phyloP scores from a whole-genome alignment of 2,329 filamentous ascomycete genomes.

The Sclerotinia minor region DNA sequence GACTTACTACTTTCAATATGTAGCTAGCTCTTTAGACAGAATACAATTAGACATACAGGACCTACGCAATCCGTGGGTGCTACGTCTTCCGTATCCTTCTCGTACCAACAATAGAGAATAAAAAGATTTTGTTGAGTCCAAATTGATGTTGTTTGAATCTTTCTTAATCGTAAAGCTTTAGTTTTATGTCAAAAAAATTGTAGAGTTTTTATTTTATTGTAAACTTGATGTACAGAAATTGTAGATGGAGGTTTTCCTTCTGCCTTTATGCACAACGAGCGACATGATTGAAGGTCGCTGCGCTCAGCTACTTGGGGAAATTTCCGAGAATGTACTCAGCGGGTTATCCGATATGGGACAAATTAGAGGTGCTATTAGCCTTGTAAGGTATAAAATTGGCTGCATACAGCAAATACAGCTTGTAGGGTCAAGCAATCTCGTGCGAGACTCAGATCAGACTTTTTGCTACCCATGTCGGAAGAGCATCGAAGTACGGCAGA shows the following conservation, averaged over 20 bases:
- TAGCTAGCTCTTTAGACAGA: too few species aligned
- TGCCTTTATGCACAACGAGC: too few species aligned
- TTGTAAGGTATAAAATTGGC: not conserved
- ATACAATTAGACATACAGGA: too few species aligned
- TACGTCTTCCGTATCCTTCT: too few species aligned
- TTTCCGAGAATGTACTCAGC: too few species aligned
- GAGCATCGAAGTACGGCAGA: accelerated
- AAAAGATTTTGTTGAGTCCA: not conserved
- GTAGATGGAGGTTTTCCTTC: not conserved
- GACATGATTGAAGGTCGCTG: not conserved
- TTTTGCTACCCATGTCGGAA: not conserved
- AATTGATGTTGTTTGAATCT: not conserved
- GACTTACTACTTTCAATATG: too few species aligned
- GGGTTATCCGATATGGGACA: not conserved
- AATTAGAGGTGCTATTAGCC: not conserved
- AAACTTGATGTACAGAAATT: not conserved
- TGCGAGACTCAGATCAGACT: too few species aligned
- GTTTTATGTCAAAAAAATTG: not conserved
- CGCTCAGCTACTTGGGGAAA: too few species aligned
- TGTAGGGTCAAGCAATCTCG: not conserved
- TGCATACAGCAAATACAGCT: not conserved
- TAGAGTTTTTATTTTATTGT: not conserved
- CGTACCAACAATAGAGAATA: too few species aligned
- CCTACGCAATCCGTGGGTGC: too few species aligned
- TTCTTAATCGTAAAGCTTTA: too few species aligned